phyloP scores from a whole-genome alignment of 306 rosid genomes.

The Inga leiocalycina region DNA sequence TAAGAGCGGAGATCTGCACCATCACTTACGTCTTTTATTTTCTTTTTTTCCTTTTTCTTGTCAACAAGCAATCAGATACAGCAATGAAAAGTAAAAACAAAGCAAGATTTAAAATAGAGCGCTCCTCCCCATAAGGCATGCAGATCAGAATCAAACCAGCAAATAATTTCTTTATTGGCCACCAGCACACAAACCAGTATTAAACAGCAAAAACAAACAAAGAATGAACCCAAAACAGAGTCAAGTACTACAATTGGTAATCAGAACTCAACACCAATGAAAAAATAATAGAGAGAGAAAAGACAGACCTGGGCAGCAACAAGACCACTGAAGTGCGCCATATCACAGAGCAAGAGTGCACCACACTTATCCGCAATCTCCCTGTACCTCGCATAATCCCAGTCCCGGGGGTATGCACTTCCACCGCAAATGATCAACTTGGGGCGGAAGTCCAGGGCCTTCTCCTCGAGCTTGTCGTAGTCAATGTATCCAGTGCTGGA shows the following conservation, averaged over 20 bases:
- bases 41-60: not conserved
- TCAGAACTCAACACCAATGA: not conserved
- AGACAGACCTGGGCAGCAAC: constrained; percentile 86
- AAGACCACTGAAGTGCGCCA: constrained; percentile 97
- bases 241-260: not conserved
- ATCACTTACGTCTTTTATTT: not conserved
- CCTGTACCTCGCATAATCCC: constrained; percentile 75
- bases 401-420: constrained; percentile 90
- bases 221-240: not conserved
- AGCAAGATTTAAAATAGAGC: not conserved
- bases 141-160: not conserved
- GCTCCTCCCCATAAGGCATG: not conserved
- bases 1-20: not conserved
- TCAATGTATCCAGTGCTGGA: constrained; percentile 64
- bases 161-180: not conserved
- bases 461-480: constrained; percentile 85
- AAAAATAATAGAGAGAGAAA: not conserved
- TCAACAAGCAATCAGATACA: not conserved
- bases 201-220: not conserved
- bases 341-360: constrained; percentile 81
- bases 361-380: constrained; percentile 83
- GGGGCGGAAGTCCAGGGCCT: constrained; percentile 93
- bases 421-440: constrained; percentile 87
- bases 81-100: not conserved
- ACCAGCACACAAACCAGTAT: not conserved